phyloP scores from a whole-genome alignment of 129 eudicot species.

The Flaveria trinervia region DNA sequence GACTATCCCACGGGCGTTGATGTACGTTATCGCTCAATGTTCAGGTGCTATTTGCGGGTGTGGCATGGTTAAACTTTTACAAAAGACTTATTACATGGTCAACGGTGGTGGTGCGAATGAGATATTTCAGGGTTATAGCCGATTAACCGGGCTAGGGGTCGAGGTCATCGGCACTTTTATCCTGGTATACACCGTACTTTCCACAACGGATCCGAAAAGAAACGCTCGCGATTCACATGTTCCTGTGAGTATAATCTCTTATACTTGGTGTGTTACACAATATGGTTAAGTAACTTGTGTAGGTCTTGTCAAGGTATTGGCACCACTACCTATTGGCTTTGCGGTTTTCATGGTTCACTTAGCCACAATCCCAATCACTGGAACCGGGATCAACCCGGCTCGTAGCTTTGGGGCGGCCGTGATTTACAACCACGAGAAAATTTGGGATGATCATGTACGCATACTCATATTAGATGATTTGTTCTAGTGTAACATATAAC shows the following conservation, averaged over 20 bases:
- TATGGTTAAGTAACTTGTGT: neutral
- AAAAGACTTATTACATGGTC: slow-evolving; percentile 42
- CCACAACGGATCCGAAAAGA: slow-evolving; percentile 75
- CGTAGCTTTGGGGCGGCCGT: slow-evolving; percentile 72
- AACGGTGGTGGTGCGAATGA: slow-evolving; percentile 61
- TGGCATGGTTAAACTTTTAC: slow-evolving; percentile 51
- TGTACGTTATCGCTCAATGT: slow-evolving; percentile 68
- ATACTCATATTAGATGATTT: neutral
- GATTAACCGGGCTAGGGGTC: slow-evolving; percentile 51
- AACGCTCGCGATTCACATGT: slow-evolving; percentile 65
- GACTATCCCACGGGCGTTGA: slow-evolving; percentile 47
- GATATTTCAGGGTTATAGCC: slow-evolving; percentile 47
- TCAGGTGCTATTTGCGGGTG: slow-evolving; percentile 58
- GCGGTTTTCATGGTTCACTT: slow-evolving; percentile 77
- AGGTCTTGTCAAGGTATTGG: slow-evolving; percentile 44
- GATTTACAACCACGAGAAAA: slow-evolving; percentile 46
- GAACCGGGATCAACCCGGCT: slow-evolving; percentile 73
- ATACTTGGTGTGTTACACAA: neutral
- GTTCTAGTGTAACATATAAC: neutral
- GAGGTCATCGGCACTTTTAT: slow-evolving; percentile 66
- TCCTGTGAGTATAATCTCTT: slow-evolving; percentile 43
- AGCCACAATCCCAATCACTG: slow-evolving; percentile 72
- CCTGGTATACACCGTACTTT: slow-evolving; percentile 68
- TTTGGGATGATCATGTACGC: slow-evolving; percentile 62
- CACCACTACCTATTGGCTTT: slow-evolving; percentile 74